phyloP scores from a whole-genome alignment of 805 yeast species.

The Myxozyma mucilagina region DNA sequence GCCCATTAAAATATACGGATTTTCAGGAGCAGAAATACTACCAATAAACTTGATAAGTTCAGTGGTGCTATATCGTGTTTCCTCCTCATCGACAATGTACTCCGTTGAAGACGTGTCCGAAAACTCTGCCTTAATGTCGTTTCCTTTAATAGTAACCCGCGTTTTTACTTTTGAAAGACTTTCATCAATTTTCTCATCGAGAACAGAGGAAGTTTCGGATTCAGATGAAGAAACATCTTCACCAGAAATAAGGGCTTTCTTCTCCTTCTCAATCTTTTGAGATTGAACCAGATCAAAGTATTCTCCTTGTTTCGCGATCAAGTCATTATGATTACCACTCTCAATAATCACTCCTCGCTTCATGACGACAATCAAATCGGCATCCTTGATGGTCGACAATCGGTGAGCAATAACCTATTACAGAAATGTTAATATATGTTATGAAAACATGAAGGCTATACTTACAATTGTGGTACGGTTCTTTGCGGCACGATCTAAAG shows the following conservation, averaged over 20 bases:
- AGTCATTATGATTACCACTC: conserved; percentile 46
- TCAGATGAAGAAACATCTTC: conserved; percentile 1
- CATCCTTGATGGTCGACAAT: conserved; percentile 75
- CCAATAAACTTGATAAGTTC: conserved; percentile 24
- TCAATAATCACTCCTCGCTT: conserved; percentile 52
- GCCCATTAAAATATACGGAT: conserved; percentile 17
- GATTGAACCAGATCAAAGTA: conserved; percentile 43
- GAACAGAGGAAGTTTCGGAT: conserved; percentile 11
- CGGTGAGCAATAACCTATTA: conserved; percentile 76
- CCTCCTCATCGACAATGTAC: not conserved
- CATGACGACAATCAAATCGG: conserved; percentile 57
- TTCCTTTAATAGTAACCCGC: conserved; percentile 15
- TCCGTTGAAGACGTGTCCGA: conserved; percentile 4
- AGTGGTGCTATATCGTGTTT: conserved; percentile 11
- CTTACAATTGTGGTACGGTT: conserved; percentile 68
- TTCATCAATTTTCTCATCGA: conserved; percentile 16
- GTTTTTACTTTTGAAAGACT: conserved; percentile 21
- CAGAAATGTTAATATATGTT: conserved; percentile 43
- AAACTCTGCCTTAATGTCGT: not conserved
- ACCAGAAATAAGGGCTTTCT: not conserved
- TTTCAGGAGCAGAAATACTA: conserved; percentile 19
- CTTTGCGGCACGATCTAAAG: conserved; percentile 43
- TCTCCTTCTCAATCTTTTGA: conserved; percentile 40
- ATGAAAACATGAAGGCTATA: conserved; percentile 53
- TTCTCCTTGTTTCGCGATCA: conserved; percentile 38